Evolutionary conservation across 1,139 yeast species (phyloP), one percentile per base, ranked within the genome.

Genomic region (Hemisphaericaspora subhashii): DNA sequence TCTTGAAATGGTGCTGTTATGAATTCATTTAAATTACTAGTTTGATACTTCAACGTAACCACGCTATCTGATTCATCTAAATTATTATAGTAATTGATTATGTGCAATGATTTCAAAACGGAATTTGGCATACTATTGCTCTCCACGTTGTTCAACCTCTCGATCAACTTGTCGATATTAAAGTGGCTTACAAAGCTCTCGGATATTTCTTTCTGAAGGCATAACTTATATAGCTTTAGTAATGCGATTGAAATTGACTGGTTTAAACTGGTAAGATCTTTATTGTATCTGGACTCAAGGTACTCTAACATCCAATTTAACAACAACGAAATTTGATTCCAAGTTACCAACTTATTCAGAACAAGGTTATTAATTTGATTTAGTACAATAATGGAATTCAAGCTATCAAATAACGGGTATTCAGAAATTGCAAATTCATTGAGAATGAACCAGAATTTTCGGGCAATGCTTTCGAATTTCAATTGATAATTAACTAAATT

Each of bases 371-470:
- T 59, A 8, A 67, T 54, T 26, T 63, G 47, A 33, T 59, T 66
- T 13, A 66, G 40, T 1, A 71, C 42, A 23, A 70, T 38, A 2
- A 67, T 48, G 2, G 74, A 57, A 42, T 58, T 61, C 32, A 69
- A 52, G 34, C 52, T 47, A 36, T 61, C 62, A 4, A 53, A 35
- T n/a, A 52, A 38, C 14, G 34, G 39, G 9, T 12, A 16, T 11
- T 33, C 47, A 14, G 43, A 28, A 23, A 39, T 33, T 29, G 43
- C 44, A 6, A 48, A 38, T 17, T 55, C 50, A 12, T 45, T 42
- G 4, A 65, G 42, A 1, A 67, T 48, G 39, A 64, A 65, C 68
- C 73, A 68, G 6, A 68, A 42, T 42, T 62, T 66, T 33, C 71
- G 53, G 15, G 64, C 55, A 30, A 53, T 51, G 24, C 62, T 55